These are phyloP conservation scores for Mortierella polycephala DNA, from an alignment of 371 early-diverging fungal genomes.

Conservation along the genomic window DNA sequence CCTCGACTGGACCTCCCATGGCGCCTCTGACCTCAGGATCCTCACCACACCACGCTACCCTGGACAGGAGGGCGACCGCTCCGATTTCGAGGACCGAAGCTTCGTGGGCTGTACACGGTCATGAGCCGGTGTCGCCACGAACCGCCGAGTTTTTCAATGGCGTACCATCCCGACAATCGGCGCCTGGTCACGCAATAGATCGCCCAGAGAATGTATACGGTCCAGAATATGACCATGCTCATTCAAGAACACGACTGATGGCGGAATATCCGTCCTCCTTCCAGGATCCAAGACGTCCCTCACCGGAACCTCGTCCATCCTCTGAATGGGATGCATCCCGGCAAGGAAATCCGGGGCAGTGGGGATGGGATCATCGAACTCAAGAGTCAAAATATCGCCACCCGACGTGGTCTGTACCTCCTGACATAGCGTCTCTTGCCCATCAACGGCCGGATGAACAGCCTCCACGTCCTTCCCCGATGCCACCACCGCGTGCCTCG, in stretches of 20 bases:
- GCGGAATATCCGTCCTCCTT: constrained; percentile 27
- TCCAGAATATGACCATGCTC: constrained; percentile 14
- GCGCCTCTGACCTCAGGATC: neutral
- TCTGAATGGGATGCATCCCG: constrained; percentile 18
- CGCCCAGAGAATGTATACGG: constrained; percentile 13
- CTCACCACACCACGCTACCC: neutral
- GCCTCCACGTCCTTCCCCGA: constrained; percentile 7
- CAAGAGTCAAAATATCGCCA: constrained; percentile 29
- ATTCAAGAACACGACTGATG: constrained; percentile 4
- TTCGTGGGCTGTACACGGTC: constrained; percentile 15
- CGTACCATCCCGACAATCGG: too few relatives aligned
- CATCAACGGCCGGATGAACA: constrained; percentile 19
- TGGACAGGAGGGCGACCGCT: constrained; percentile 4
- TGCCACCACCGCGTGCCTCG: constrained; percentile 23
- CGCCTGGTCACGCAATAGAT: constrained; percentile 2
- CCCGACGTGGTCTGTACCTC: constrained; percentile 24
- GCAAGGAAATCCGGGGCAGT: constrained; percentile 11
- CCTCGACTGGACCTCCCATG: constrained; percentile 2
- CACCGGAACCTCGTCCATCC: constrained; percentile 15
- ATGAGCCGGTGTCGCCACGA: neutral
- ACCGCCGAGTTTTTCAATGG: too few relatives aligned
- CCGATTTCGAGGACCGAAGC: constrained; percentile 3
- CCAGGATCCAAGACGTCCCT: constrained; percentile 16
- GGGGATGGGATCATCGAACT: constrained; percentile 25
- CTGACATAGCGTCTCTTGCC: constrained; percentile 6